These are phyloP conservation scores for Epipyxis sp. DNA, from an alignment of 108 stramenopile genomes.

Conservation along the genomic window DNA sequence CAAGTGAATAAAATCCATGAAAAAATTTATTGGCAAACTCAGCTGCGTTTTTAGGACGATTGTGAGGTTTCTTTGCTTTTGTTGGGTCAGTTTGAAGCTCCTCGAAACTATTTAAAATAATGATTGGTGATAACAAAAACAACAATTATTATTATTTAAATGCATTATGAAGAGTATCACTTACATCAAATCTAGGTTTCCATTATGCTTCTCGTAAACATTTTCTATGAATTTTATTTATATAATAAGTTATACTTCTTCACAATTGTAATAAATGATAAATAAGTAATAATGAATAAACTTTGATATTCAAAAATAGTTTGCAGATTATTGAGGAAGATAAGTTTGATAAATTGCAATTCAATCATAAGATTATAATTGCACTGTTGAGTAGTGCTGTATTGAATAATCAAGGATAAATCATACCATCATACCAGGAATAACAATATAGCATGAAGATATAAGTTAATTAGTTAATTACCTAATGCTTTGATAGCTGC, in stretches of 20 bases:
- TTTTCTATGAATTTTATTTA: background rate
- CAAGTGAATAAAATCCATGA: slow-evolving; percentile 14
- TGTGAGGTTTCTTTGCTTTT: slow-evolving; percentile 31
- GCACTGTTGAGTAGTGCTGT: too few relatives aligned
- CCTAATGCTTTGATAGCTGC: background rate
- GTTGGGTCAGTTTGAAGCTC: slow-evolving; percentile 18
- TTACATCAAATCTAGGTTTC: slow-evolving; percentile 21
- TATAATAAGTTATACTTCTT: background rate
- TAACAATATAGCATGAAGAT: background rate
- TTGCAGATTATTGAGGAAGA: too few relatives aligned
- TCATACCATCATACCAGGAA: too few relatives aligned
- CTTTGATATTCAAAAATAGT: too few relatives aligned
- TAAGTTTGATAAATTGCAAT: too few relatives aligned
- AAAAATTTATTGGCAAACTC: slow-evolving; percentile 20
- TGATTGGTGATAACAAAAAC: too few relatives aligned
- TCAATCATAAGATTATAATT: too few relatives aligned
- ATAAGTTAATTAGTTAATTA: background rate
- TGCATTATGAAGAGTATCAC: slow-evolving; percentile 8
- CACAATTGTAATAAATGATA: background rate
- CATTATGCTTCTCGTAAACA: slow-evolving; percentile 15
- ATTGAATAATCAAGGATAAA: too few relatives aligned
- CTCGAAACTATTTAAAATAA: slow-evolving; percentile 12
- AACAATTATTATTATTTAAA: background rate
- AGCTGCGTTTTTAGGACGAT: slow-evolving; percentile 24
- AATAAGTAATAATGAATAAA: background rate